phyloP scores from a whole-genome alignment of 495 filamentous ascomycete species.

The Trichoderma virens region DNA sequence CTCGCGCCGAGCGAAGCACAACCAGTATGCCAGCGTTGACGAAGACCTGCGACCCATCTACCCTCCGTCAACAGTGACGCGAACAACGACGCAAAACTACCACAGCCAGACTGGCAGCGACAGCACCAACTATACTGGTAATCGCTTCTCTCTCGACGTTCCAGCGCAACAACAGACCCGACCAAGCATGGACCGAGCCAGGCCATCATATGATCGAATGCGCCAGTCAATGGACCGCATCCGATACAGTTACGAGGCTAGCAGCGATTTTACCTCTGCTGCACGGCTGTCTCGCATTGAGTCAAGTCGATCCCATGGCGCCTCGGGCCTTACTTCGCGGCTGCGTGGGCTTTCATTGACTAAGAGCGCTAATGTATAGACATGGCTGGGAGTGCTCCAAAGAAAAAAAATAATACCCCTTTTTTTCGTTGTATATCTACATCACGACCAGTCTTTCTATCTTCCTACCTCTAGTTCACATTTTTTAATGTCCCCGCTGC shows the following conservation, averaged over 20 bases:
- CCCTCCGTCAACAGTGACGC: constrained; percentile 68
- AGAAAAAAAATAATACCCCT: no score
- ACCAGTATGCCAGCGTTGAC: constrained; percentile 53
- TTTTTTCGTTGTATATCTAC: constrained; percentile 2
- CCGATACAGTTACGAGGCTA: constrained; percentile 72
- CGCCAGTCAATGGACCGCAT: constrained; percentile 66
- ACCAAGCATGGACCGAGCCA: constrained; percentile 58
- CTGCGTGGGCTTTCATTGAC: constrained; percentile 29
- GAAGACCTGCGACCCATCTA: constrained; percentile 88
- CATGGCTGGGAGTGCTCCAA: background rate
- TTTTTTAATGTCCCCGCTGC: background rate
- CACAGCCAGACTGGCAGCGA: constrained; percentile 88
- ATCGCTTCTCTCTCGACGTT: constrained; percentile 43
- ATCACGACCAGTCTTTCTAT: background rate
- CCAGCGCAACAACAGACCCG: constrained; percentile 24
- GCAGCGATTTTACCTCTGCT: constrained; percentile 84
- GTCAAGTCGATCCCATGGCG: constrained; percentile 47
- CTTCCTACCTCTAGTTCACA: background rate
- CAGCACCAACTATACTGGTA: constrained; percentile 81
- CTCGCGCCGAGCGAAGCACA: constrained; percentile 49
- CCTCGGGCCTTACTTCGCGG: constrained; percentile 19
- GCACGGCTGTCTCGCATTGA: constrained; percentile 78
- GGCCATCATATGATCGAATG: constrained; percentile 73
- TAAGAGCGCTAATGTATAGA: constrained; percentile 20
- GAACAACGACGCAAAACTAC: constrained; percentile 70